These are phyloP conservation scores for Apocynum venetum DNA, from an alignment of 257 asterid species.

Conservation along the genomic window DNA sequence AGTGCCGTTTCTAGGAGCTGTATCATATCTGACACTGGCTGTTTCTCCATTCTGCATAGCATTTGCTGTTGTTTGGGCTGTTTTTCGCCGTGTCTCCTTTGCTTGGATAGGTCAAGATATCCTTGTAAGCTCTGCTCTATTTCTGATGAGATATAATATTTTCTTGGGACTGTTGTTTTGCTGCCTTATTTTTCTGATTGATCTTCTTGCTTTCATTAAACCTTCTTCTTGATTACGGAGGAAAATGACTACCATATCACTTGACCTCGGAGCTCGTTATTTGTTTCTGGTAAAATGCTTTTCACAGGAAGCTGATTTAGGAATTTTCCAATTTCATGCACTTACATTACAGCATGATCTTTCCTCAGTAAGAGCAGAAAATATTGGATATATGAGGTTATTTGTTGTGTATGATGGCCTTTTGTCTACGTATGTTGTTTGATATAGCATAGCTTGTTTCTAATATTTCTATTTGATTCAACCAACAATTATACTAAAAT, in stretches of 20 bases:
- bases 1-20: conserved; percentile 84
- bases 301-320: not conserved
- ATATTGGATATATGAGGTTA: not conserved
- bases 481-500: not conserved
- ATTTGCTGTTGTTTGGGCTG: conserved; percentile 92
- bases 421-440: not conserved
- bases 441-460: not conserved
- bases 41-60: conserved; percentile 87
- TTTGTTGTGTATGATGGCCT: not conserved
- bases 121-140: conserved; percentile 55
- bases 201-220: not conserved
- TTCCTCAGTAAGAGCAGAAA: not conserved
- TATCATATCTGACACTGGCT: conserved; percentile 73
- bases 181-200: not conserved
- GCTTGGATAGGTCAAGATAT: conserved; percentile 99
- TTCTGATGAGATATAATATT: not conserved
- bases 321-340: not conserved
- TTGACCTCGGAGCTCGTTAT: not conserved
- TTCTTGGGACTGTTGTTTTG: not conserved
- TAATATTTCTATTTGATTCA: not conserved
- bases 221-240: not conserved
- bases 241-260: not conserved
- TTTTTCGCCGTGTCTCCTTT: conserved; percentile 60
- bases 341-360: not conserved
- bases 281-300: not conserved